Percentiles rank a stretch among this genome's conserved stretches.
Conservation (phyloP, 345 rosid genomes). For the sweet orange (Citrus sinensis) region DNA sequence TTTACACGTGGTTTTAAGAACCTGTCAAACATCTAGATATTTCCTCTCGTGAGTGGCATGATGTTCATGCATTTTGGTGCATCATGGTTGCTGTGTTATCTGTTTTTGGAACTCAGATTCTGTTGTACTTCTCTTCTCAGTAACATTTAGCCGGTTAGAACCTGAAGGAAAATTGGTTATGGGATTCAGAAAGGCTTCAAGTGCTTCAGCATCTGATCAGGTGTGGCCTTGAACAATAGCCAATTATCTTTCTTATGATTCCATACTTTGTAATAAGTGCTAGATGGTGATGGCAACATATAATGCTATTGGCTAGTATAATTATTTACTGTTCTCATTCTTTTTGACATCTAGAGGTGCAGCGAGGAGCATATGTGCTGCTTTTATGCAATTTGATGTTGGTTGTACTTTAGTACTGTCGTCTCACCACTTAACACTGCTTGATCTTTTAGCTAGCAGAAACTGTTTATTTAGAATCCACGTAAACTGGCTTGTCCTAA, state of each 20-base stretch:
- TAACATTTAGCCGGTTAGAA: constrained; percentile 86
- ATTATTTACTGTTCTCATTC: background rate
- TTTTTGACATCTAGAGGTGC: background rate
- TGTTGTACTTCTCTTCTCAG: constrained; percentile 38
- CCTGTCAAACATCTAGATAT: background rate
- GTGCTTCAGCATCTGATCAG: constrained; percentile 74
- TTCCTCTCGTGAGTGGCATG: constrained; percentile 7
- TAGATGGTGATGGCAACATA: background rate
- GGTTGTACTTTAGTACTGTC: background rate
- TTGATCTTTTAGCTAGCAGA: background rate
- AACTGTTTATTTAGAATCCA: background rate
- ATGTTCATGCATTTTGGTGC: constrained; percentile 7
- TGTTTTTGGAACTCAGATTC: constrained; percentile 28
- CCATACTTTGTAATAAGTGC: constrained; percentile 2
- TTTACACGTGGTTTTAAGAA: constrained; percentile 4
- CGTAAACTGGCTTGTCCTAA: background rate
- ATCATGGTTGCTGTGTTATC: constrained; percentile 12
- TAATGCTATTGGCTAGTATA: background rate
- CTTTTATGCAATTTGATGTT: background rate
- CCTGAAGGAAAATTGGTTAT: constrained; percentile 92
- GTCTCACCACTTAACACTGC: background rate
- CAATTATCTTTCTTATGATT: constrained; percentile 1
- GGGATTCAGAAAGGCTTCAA: constrained; percentile 90
- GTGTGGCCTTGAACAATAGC: constrained; percentile 36
- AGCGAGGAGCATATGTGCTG: background rate